Evolutionary conservation across 2,329 filamentous ascomycete genomes (phyloP).

Genomic region (Harringtonia lauricola): DNA sequence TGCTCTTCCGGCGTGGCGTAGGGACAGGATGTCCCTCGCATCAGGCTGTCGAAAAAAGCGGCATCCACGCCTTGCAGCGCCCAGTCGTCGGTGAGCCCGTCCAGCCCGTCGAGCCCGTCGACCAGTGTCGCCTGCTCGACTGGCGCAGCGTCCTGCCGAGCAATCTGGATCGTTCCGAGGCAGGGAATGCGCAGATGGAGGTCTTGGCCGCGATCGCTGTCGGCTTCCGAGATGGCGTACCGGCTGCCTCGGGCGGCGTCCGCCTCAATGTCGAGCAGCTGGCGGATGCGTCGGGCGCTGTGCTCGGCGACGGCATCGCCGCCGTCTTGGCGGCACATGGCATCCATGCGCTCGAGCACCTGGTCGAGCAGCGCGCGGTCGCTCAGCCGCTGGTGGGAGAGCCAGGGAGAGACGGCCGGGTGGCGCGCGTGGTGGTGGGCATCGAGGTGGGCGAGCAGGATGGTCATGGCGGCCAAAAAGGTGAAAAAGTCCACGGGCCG

Average conservation of each 20-base stretch:
- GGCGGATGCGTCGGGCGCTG: conserved; percentile 20
- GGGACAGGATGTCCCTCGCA: conserved; percentile 2
- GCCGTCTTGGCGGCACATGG: conserved; percentile 10
- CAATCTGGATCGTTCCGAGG: conserved; percentile 26
- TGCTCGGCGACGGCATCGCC: conserved; percentile 15
- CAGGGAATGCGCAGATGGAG: conserved; percentile 28
- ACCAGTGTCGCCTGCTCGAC: background rate
- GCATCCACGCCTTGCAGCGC: conserved; percentile 21
- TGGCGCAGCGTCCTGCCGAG: background rate
- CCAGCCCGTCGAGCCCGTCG: conserved; percentile 2
- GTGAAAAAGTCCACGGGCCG: conserved; percentile 29
- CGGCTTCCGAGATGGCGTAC: background rate
- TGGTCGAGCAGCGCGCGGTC: conserved; percentile 31
- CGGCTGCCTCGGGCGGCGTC: background rate
- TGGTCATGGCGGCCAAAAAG: conserved; percentile 23
- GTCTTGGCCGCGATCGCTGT: background rate
- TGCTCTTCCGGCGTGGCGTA: no score
- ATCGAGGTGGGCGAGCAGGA: conserved; percentile 30
- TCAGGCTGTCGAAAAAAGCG: conserved; percentile 19
- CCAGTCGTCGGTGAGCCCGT: conserved; percentile 17
- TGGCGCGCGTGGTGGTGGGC: conserved; percentile 1
- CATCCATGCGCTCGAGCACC: conserved; percentile 21
- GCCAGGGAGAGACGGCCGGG: conserved; percentile 12
- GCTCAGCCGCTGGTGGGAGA: conserved; percentile 27
- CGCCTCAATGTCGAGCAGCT: conserved; percentile 26